Conservation (phyloP, 73 alveolate genomes). For the Paramecium primaurelia region DNA sequence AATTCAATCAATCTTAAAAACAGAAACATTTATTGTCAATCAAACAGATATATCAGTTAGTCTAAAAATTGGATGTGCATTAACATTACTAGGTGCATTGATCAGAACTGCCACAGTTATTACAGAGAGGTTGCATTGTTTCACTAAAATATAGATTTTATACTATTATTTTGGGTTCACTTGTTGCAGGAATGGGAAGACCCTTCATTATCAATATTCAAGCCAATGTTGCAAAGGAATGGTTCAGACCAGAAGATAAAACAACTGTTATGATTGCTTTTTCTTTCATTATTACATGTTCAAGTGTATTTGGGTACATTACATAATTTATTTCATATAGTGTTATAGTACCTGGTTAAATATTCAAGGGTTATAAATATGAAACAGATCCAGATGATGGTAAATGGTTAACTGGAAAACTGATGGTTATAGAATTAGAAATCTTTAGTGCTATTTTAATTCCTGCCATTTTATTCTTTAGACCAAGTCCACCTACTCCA, state of each 20-base stretch:
- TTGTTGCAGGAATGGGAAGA: conserved; percentile 38
- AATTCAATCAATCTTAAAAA: not conserved
- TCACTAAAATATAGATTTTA: not conserved
- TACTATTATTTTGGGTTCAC: conserved; percentile 18
- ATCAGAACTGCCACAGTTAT: not conserved
- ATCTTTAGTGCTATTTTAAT: not conserved
- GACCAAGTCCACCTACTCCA: conserved; percentile 43
- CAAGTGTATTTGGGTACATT: conserved; percentile 14
- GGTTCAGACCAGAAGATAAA: conserved; percentile 45
- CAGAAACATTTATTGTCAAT: conserved; percentile 30
- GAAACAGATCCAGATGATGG: not conserved
- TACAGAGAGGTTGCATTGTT: not conserved
- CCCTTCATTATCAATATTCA: conserved; percentile 28
- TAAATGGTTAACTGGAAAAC: not conserved
- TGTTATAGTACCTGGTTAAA: conserved; percentile 26
- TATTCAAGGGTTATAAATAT: conserved; percentile 33
- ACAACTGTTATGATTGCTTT: conserved; percentile 45
- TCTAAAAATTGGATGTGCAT: conserved; percentile 19
- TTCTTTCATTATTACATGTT: conserved; percentile 14
- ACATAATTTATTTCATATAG: not conserved
- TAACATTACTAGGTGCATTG: conserved; percentile 20
- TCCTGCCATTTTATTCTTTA: conserved; percentile 17
- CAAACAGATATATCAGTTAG: not conserved
- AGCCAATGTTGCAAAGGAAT: conserved; percentile 49
- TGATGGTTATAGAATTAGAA: conserved; percentile 14